phyloP scores from a whole-genome alignment of 176 grass and related monocot genomes.

The Microstegium vimineum region DNA sequence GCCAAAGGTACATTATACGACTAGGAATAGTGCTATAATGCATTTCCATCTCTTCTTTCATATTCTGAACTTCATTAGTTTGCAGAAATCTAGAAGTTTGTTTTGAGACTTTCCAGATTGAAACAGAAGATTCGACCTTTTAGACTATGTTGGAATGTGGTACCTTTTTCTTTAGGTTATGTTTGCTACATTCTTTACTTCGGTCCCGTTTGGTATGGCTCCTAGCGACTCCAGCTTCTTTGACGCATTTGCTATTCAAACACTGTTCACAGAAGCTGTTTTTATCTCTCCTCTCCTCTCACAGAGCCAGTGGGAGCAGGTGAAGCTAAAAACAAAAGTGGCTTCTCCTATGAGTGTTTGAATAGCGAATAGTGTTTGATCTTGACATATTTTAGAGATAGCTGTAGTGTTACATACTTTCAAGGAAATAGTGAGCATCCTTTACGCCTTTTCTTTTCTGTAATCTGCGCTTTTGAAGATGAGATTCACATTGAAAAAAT shows the following conservation, averaged over 20 bases:
- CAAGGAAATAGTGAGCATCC: neutral
- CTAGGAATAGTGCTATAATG: neutral
- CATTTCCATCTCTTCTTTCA: neutral
- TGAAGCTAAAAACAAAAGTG: too few species aligned
- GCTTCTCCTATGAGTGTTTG: too few species aligned
- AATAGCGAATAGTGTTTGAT: too few species aligned
- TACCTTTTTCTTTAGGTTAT: too few species aligned
- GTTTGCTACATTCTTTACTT: neutral
- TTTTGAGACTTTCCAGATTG: neutral
- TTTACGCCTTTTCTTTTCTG: neutral
- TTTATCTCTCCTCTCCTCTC: too few species aligned
- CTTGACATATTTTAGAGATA: slow-evolving; percentile 7
- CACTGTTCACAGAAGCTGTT: too few species aligned
- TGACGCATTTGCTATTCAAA: too few species aligned
- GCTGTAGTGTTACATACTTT: neutral
- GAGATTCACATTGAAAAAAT: neutral
- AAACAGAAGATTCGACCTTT: neutral
- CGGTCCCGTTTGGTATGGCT: too few species aligned
- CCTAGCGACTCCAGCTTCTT: too few species aligned
- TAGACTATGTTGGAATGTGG: neutral
- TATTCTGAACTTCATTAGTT: neutral
- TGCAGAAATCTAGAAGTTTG: neutral
- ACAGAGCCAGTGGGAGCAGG: too few species aligned
- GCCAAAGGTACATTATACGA: slow-evolving; percentile 50
- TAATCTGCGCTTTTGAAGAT: neutral